Percentiles rank a stretch among this genome's conserved stretches.
phyloP scores from a whole-genome alignment of 1,284 basidiomycete genomes.

The Trichosporon sp. region DNA sequence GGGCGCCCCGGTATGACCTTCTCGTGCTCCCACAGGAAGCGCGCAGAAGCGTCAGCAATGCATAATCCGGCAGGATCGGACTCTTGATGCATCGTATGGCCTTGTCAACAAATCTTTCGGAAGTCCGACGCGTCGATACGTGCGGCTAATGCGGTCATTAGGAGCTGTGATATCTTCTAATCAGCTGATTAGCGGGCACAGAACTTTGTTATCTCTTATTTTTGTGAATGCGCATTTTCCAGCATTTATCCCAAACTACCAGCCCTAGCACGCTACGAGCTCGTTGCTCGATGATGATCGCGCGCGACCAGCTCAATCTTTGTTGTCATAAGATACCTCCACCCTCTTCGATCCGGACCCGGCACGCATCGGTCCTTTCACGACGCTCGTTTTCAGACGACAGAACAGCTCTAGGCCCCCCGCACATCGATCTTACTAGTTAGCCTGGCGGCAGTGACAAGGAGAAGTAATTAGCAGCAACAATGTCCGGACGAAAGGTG shows the following conservation, averaged over 20 bases:
- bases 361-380: neutral
- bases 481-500: slow-evolving; percentile 90
- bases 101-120: neutral
- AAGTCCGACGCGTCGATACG: neutral
- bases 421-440: neutral
- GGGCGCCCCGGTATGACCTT: neutral
- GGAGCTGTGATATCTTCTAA: neutral
- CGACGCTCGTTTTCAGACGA: neutral
- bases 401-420: neutral
- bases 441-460: slow-evolving; percentile 22
- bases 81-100: neutral
- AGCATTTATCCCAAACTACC: neutral
- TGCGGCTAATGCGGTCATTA: neutral
- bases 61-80: neutral
- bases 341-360: neutral
- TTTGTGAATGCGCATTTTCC: neutral
- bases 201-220: neutral
- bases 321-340: slow-evolving; percentile 1
- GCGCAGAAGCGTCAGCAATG: neutral
- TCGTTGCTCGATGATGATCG: neutral
- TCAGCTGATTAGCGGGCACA: neutral
- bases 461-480: slow-evolving; percentile 40
- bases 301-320: neutral
- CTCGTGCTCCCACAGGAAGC: neutral
- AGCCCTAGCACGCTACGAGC: neutral